Evolutionary conservation across 1,139 yeast genomes (phyloP).

Genomic region (Tardiomyces digboiensis): DNA sequence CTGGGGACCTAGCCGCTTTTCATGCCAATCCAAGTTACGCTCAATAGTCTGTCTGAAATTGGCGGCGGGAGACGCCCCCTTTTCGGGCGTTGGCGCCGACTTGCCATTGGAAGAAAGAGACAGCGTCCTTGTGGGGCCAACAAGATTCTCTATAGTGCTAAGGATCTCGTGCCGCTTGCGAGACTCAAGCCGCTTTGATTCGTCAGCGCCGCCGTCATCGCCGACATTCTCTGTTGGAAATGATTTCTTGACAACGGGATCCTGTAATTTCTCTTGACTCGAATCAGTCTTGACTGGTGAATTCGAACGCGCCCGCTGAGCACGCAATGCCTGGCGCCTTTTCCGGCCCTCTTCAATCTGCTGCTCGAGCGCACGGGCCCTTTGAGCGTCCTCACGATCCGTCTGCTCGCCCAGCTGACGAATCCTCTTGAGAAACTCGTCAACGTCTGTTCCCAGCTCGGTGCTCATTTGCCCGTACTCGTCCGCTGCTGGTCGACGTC

Average conservation of each 20-base stretch:
- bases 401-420: conserved; percentile 27
- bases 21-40: background rate
- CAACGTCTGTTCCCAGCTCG: conserved; percentile 18
- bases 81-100: background rate
- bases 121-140: background rate
- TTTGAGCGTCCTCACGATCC: conserved; percentile 27
- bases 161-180: background rate
- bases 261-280: background rate
- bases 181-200: background rate
- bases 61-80: background rate
- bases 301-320: background rate
- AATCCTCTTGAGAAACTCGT: conserved; percentile 26
- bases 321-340: conserved; percentile 16
- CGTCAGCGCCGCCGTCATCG: background rate
- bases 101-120: background rate
- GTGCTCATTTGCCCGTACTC: too few relatives aligned
- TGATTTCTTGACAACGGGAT: background rate
- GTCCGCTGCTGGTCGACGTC: too few relatives aligned
- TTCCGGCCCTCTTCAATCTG: conserved; percentile 25
- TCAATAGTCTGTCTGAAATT: background rate
- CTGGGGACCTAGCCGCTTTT: background rate
- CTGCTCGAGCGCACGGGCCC: conserved; percentile 26
- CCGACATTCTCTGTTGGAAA: background rate
- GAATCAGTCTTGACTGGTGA: background rate
- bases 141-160: background rate